These are phyloP conservation scores for Boletus bicolor DNA, from an alignment of 768 basidiomycete species.

Conservation along the genomic window DNA sequence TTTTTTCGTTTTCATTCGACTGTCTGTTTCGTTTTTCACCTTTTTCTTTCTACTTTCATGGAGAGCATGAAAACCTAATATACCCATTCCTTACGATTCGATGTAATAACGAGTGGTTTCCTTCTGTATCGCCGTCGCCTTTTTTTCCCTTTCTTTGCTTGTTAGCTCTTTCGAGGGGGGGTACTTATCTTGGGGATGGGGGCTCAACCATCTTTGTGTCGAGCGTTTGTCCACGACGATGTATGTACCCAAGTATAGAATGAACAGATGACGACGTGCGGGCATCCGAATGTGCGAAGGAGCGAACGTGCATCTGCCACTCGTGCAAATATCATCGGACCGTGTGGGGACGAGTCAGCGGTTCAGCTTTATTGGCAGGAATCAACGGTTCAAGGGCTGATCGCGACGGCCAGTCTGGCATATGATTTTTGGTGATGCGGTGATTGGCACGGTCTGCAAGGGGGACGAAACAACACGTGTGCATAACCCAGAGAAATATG, in stretches of 20 bases:
- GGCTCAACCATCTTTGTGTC: neutral
- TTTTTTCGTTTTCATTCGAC: neutral
- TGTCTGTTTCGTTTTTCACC: neutral
- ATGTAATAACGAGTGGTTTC: conserved; percentile 16
- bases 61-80: conserved; percentile 25
- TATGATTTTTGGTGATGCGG: neutral
- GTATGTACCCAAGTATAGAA: conserved; percentile 19
- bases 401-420: too few species aligned
- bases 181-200: conserved; percentile 2
- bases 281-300: neutral
- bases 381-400: too few species aligned
- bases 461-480: neutral
- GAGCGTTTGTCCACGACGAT: conserved; percentile 9
- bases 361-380: neutral
- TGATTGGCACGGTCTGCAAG: neutral
- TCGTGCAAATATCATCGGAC: too few species aligned
- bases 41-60: neutral
- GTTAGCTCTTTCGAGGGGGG: neutral
- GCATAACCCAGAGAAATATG: too few species aligned
- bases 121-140: neutral
- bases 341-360: neutral
- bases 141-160: neutral
- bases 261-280: conserved; percentile 2
- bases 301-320: neutral
- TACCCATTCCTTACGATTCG: conserved; percentile 24